These are phyloP conservation scores for Mariannaea sp. DNA, from an alignment of 2,329 filamentous ascomycete species.

Conservation along the genomic window DNA sequence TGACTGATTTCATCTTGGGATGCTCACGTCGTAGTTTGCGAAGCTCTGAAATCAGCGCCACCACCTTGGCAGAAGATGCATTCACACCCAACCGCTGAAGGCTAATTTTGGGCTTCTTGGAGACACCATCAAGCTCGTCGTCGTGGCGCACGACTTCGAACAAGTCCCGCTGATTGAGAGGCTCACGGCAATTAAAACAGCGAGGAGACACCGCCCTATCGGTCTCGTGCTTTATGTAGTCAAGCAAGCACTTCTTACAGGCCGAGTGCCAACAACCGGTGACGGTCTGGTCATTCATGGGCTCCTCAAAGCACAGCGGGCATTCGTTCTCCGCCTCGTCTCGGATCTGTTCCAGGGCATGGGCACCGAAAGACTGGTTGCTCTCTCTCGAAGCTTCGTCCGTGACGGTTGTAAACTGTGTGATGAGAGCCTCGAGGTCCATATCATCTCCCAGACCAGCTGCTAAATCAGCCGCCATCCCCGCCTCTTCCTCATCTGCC, in stretches of 20 bases:
- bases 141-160: conserved; percentile 91
- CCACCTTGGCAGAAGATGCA: conserved; percentile 86
- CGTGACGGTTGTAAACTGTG: conserved; percentile 76
- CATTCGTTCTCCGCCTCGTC: conserved; percentile 89
- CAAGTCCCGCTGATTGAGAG: conserved; percentile 80
- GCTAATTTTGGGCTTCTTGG: conserved; percentile 58
- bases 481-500: conserved; percentile 85
- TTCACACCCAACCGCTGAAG: conserved; percentile 64
- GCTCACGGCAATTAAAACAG: conserved; percentile 89
- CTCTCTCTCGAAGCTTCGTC: conserved; percentile 66
- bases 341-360: conserved; percentile 89
- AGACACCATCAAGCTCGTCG: conserved; percentile 54
- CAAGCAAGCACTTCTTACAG: conserved; percentile 89
- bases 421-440: conserved; percentile 86
- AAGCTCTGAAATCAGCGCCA: conserved; percentile 76
- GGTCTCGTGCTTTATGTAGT: conserved; percentile 86
- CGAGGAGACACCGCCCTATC: conserved; percentile 75
- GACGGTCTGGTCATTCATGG: conserved; percentile 92
- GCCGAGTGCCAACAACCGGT: conserved; percentile 98
- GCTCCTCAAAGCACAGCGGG: conserved; percentile 92
- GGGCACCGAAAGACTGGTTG: conserved; percentile 70
- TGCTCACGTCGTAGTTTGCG: conserved; percentile 68
- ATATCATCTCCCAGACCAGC: conserved; percentile 92
- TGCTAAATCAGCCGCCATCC: conserved; percentile 71
- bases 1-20: conserved; percentile 80